Conservation (phyloP, 2,329 filamentous ascomycete genomes). For the Achaetomium macrosporum region DNA sequence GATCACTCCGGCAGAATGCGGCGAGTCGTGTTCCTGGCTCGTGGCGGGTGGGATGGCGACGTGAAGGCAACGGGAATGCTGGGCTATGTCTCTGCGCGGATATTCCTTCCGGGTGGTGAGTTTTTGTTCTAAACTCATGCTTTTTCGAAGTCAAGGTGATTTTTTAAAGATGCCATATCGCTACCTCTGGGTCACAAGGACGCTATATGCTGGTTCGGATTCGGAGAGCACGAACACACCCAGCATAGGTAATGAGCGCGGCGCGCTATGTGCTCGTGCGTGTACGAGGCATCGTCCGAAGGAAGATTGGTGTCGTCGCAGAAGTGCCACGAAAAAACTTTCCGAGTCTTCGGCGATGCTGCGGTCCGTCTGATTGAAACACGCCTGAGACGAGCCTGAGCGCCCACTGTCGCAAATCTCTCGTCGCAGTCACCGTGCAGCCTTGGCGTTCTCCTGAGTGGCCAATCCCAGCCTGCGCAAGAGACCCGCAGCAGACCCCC, state of each 20-base stretch:
- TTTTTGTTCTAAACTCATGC: too few relatives aligned
- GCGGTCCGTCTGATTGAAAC: slow-evolving; percentile 28
- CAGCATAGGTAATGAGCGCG: too few relatives aligned
- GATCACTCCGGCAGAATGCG: slow-evolving; percentile 5
- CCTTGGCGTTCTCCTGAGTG: slow-evolving; percentile 8
- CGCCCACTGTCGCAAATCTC: slow-evolving; percentile 26
- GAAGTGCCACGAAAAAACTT: slow-evolving; percentile 4
- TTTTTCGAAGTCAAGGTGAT: too few relatives aligned
- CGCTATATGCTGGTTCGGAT: too few relatives aligned
- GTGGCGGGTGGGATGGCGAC: slow-evolving; percentile 1
- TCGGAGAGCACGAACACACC: too few relatives aligned
- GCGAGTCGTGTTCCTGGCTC: slow-evolving; percentile 8
- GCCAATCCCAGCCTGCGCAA: neutral
- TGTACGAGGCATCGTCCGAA: slow-evolving; percentile 13
- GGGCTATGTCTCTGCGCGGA: neutral
- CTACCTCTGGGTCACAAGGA: too few relatives aligned
- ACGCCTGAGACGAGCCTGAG: slow-evolving; percentile 25
- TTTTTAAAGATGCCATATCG: too few relatives aligned
- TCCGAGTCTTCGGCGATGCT: slow-evolving; percentile 13
- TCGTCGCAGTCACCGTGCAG: slow-evolving; percentile 15
- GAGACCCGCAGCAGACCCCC: neutral
- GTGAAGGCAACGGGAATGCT: slow-evolving; percentile 7
- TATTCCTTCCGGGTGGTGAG: too few relatives aligned
- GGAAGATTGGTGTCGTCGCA: slow-evolving; percentile 17
- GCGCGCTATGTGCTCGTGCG: neutral